A percentile compares a stretch with the other conserved stretches of the same genome.
These are phyloP conservation scores for Hansfordia pulvinata DNA, from an alignment of 2,329 filamentous ascomycete species.

Conservation along the genomic window DNA sequence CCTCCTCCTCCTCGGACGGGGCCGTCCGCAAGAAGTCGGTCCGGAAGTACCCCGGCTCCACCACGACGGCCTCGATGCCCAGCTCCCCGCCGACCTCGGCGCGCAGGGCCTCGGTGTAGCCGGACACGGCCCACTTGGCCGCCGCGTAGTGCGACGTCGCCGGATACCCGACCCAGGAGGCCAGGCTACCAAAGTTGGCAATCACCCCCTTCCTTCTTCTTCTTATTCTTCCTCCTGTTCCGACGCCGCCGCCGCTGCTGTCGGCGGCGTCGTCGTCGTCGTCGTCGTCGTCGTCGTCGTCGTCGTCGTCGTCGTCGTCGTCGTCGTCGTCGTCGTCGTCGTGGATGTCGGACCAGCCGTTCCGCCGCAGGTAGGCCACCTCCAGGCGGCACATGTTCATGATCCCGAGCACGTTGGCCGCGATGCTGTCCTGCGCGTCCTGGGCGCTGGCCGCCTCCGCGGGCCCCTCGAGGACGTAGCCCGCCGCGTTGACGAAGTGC, in stretches of 20 bases:
- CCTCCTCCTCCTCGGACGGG: too few relatives aligned
- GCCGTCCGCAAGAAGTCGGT: constrained; percentile 37
- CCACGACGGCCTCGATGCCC: constrained; percentile 22
- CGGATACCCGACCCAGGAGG: constrained; percentile 17
- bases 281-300: too few relatives aligned
- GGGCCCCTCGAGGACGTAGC: constrained; percentile 26
- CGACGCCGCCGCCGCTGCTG: constrained; percentile 15
- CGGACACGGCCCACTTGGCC: constrained; percentile 25
- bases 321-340: constrained; percentile 9
- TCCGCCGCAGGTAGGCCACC: constrained; percentile 21
- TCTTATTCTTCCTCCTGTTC: too few relatives aligned
- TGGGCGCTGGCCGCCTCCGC: constrained; percentile 23
- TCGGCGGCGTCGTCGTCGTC: not conserved
- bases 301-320: too few relatives aligned
- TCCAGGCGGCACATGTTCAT: constrained; percentile 22
- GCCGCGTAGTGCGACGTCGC: constrained; percentile 21
- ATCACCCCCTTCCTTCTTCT: too few relatives aligned
- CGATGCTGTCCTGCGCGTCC: constrained; percentile 15
- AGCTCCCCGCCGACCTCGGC: constrained; percentile 20
- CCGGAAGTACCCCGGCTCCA: constrained; percentile 41
- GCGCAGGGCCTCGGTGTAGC: constrained; percentile 20
- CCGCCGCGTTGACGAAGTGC: constrained; percentile 33
- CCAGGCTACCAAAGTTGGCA: constrained; percentile 26
- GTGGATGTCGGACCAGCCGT: not conserved
- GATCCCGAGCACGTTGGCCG: constrained; percentile 26